These are phyloP conservation scores for Pichia sp. DNA, from an alignment of 1,139 yeast genomes.

Conservation along the genomic window DNA sequence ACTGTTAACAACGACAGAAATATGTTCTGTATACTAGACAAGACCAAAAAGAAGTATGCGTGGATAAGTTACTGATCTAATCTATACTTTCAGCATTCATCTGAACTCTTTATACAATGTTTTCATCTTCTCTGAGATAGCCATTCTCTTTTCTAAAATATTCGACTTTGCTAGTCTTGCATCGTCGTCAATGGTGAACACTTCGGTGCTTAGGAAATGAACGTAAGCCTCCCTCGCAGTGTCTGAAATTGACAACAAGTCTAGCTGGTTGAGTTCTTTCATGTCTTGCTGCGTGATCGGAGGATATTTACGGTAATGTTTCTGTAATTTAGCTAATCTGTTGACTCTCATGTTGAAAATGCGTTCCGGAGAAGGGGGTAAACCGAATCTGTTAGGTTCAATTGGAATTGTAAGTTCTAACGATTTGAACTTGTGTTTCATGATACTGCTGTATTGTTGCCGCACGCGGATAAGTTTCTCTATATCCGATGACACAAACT, in stretches of 20 bases:
- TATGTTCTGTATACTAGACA: constrained; percentile 39
- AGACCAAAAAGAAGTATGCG: constrained; percentile 38
- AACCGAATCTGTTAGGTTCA: constrained; percentile 23
- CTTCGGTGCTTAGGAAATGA: constrained; percentile 1
- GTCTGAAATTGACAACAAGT: constrained; percentile 6
- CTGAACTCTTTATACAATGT: constrained; percentile 13
- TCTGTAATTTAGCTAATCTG: constrained; percentile 17
- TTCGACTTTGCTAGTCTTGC: constrained; percentile 11
- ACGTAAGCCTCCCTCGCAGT: constrained; percentile 12
- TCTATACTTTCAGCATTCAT: no score
- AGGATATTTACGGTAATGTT: constrained; percentile 14
- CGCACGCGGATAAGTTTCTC: constrained; percentile 13
- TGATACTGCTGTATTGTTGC: constrained; percentile 14
- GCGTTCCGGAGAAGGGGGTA: constrained; percentile 21
- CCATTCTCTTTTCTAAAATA: constrained; percentile 7
- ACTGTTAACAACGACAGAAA: constrained; percentile 3
- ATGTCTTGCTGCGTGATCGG: constrained; percentile 21
- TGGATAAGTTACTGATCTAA: constrained; percentile 10
- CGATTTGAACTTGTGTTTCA: constrained; percentile 17
- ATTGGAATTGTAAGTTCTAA: constrained; percentile 18
- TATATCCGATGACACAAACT: constrained; percentile 1
- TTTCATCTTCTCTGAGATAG: constrained; percentile 9
- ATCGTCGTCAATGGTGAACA: constrained; percentile 15
- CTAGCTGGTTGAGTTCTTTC: constrained; percentile 19
- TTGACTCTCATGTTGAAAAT: constrained; percentile 19